Conservation (phyloP, 106 monocot species). For the Vanilla planifolia region DNA sequence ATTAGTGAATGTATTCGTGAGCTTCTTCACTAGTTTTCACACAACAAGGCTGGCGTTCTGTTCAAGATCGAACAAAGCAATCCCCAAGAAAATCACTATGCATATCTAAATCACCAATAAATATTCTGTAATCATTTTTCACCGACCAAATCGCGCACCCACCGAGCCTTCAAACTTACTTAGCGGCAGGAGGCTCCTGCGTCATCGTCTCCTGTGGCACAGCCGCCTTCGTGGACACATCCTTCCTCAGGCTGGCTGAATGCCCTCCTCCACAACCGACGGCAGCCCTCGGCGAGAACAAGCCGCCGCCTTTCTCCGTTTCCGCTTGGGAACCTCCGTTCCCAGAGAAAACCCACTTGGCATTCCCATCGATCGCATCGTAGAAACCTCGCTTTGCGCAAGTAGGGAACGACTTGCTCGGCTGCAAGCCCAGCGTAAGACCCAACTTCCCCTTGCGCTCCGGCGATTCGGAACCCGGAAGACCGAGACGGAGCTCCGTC, state of each 20-base stretch:
- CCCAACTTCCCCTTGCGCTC: constrained; percentile 21
- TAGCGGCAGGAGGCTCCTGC: constrained; percentile 39
- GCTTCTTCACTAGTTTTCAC: too few relatives aligned
- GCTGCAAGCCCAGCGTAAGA: constrained; percentile 7
- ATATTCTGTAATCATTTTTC: background rate
- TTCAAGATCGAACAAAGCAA: background rate
- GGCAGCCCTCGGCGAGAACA: constrained; percentile 32
- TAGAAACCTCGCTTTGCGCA: constrained; percentile 60
- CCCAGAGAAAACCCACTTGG: constrained; percentile 14
- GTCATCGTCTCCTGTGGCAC: constrained; percentile 7
- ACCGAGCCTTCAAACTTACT: constrained; percentile 36
- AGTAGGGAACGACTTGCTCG: constrained; percentile 12
- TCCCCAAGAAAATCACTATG: background rate
- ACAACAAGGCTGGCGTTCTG: background rate
- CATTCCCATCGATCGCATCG: constrained; percentile 14
- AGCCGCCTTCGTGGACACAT: constrained; percentile 11
- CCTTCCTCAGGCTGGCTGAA: constrained; percentile 1
- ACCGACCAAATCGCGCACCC: background rate
- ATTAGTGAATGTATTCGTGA: background rate
- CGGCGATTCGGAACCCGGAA: constrained; percentile 63
- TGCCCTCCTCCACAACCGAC: constrained; percentile 3
- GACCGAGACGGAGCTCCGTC: constrained; percentile 81
- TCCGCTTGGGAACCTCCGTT: constrained; percentile 9
- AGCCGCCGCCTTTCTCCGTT: constrained; percentile 25
- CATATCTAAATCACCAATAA: background rate